phyloP scores from a whole-genome alignment of 2,329 filamentous ascomycete species.

The Plectosphaerella sp. region DNA sequence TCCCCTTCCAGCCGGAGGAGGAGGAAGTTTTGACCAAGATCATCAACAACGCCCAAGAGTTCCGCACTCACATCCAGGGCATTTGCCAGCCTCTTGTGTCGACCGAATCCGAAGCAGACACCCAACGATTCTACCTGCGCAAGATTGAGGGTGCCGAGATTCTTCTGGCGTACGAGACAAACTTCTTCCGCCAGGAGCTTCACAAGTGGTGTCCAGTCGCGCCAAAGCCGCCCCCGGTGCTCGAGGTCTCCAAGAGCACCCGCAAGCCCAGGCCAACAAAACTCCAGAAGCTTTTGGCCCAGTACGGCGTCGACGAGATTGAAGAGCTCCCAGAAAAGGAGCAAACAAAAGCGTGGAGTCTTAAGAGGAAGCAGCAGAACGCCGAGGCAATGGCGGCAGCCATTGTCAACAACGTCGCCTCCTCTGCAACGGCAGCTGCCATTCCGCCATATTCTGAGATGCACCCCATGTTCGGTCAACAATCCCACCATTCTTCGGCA shows the following conservation, averaged over 20 bases:
- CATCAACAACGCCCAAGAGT: slow-evolving; percentile 77
- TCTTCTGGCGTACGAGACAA: slow-evolving; percentile 87
- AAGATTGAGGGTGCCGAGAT: slow-evolving; percentile 98
- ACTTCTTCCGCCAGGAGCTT: slow-evolving; percentile 92
- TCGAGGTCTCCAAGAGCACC: slow-evolving; percentile 85
- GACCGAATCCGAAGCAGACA: slow-evolving; percentile 81
- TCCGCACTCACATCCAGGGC: slow-evolving; percentile 74
- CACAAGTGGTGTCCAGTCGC: slow-evolving; percentile 94
- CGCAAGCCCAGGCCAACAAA: slow-evolving; percentile 95
- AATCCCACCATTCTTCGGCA: slow-evolving; percentile 11
- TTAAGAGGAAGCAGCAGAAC: slow-evolving; percentile 67
- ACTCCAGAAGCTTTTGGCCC: slow-evolving; percentile 87
- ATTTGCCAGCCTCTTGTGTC: slow-evolving; percentile 79
- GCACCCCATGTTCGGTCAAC: slow-evolving; percentile 4
- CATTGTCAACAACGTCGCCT: slow-evolving; percentile 14
- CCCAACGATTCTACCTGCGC: slow-evolving; percentile 88
- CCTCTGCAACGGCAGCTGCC: slow-evolving; percentile 7
- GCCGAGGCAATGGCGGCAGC: slow-evolving; percentile 46
- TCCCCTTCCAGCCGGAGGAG: slow-evolving; percentile 96
- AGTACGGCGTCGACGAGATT: slow-evolving; percentile 83
- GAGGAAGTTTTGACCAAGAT: slow-evolving; percentile 83
- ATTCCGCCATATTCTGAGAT: slow-evolving; percentile 7
- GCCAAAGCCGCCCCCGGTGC: slow-evolving; percentile 75
- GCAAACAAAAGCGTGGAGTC: slow-evolving; percentile 69
- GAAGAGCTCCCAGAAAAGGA: slow-evolving; percentile 84